Evolutionary conservation across 257 asterid genomes (phyloP), one percentile per base, ranked within the genome.

Genomic region (Nyctanthes arbortristis): DNA sequence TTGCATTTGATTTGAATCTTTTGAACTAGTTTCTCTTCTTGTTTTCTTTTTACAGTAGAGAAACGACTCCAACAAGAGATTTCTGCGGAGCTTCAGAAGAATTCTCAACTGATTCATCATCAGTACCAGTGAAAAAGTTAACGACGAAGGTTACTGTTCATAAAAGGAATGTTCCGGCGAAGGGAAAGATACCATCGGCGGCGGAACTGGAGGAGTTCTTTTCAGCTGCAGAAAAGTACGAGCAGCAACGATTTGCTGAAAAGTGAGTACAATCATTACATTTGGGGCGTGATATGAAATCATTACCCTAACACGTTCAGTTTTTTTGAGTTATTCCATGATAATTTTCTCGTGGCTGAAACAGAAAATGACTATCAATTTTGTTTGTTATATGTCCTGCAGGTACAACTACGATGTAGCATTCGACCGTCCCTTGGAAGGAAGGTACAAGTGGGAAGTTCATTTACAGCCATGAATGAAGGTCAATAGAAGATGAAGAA

Each of bases 331-430:
- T 24, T n/a, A n/a, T n/a, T 6, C 62, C 16, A 40, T 69, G 74
- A 58, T 66, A 84, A 74, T 69, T 81, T 77, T 79, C 77, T 39
- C 33, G 59, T 70, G 69, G 66, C 83, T 59, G 76, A 79, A 76
- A 67, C 30, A 61, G 81, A 62, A 67, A 61, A 33, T 56, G 65
- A 37, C 78, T 69, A 74, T 75, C 71, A 72, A 78, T 75, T 70
- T 70, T 78, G 61, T 67, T 57, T 71, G 66, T 72, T 59, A 39
- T 57, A n/a, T 61, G 47, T 63, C 65, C 40, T 84, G 55, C 85
- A 90, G 97, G 94, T 90, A 90, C 96, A 90, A 90, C 84, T 90
- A 73, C 76, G 97, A 90, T 75, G 59, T 85, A 18, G 89, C 73
- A 74, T 85, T 82, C 84, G 97, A 88, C 81, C 83, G 84, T 32